Base-by-base conservation (phyloP, 345 rosid species). In the Melaleuca quinquenervia region DNA sequence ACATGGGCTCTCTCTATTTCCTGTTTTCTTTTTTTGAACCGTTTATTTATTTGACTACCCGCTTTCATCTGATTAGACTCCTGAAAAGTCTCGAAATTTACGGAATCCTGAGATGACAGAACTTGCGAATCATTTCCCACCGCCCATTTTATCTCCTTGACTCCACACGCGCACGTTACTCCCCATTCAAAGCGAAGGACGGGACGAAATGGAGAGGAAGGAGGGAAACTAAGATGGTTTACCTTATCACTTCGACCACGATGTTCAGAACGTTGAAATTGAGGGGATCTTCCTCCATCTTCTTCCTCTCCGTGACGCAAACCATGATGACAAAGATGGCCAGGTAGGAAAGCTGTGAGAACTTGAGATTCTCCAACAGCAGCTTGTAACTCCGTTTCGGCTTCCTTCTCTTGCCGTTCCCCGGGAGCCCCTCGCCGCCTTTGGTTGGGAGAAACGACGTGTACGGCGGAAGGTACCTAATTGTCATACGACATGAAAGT, bases 401-500 rank as follows among this genome's bases (percentile, higher is more conserved):
- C 52, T 50, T 82, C n/a, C 12, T 27, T 22, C 75, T 9, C 15
- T 78, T 52, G 50, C 44, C 1, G 32, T 41, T 27, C 29, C 29
- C n/a, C 29, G 52, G 36, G 22, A 29, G 45, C 48, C 84, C 32
- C 32, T 54, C 75, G 5, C 64, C 49, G 2, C 54, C 48, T 13
- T 50, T 89, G 27, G n/a, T 51, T 1, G 92, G 88, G 7, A 87
- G 27, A 52, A 88, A 90, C 3, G 88, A 86, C 9, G 91, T 85
- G 50, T 91, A 88, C 1, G 92, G 93, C 18, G 90, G 92, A 62
- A 91, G 91, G 52, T 89, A 90, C 93, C 92, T 89, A 51, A 15
- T 56, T 7, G 84, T 85, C 22, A 84, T 48, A 13, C n/a, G 70
- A 58, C 70, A 13, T 11, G 64, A 56, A 56, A 56, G 64, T 56